Evolutionary conservation across 202 grass and related monocot genomes (phyloP).

Genomic region (Zoysia matrella): DNA sequence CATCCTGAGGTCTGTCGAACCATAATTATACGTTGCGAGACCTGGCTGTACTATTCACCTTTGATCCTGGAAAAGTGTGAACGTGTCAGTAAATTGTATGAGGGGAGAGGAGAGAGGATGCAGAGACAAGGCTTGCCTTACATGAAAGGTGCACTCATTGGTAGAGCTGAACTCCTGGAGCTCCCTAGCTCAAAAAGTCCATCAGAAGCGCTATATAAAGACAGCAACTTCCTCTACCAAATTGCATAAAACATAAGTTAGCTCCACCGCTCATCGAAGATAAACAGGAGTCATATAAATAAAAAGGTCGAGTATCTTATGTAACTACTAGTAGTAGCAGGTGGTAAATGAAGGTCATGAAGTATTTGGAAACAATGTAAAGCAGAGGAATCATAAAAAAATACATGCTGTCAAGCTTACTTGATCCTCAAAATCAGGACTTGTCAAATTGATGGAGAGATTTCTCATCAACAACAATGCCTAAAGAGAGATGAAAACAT

Average conservation of each 20-base stretch:
- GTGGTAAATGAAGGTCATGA: conserved; percentile 1
- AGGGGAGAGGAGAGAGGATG: neutral
- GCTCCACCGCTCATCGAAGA: conserved; percentile 11
- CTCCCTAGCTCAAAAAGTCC: conserved; percentile 49
- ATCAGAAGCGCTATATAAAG: conserved; percentile 52
- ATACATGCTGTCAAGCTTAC: conserved; percentile 61
- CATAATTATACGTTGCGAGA: conserved; percentile 38
- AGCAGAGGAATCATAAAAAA: conserved; percentile 21
- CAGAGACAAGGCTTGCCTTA: conserved; percentile 43
- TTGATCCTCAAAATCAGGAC: conserved; percentile 98
- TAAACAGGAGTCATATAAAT: conserved; percentile 1
- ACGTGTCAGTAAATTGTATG: conserved; percentile 31
- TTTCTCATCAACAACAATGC: conserved; percentile 94
- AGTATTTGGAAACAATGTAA: conserved; percentile 19
- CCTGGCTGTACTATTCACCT: conserved; percentile 35
- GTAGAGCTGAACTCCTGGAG: conserved; percentile 53
- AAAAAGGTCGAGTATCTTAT: conserved; percentile 23
- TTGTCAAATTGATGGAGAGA: conserved; percentile 95
- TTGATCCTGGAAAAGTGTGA: conserved; percentile 56
- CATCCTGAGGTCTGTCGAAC: conserved; percentile 26
- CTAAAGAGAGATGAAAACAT: conserved; percentile 46
- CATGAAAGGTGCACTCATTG: conserved; percentile 58
- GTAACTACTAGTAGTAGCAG: conserved; percentile 10
- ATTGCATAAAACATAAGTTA: conserved; percentile 39
- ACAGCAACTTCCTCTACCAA: conserved; percentile 79